Base-by-base conservation (phyloP, 2,329 filamentous ascomycete genomes). In the Remersonia thermophila region DNA sequence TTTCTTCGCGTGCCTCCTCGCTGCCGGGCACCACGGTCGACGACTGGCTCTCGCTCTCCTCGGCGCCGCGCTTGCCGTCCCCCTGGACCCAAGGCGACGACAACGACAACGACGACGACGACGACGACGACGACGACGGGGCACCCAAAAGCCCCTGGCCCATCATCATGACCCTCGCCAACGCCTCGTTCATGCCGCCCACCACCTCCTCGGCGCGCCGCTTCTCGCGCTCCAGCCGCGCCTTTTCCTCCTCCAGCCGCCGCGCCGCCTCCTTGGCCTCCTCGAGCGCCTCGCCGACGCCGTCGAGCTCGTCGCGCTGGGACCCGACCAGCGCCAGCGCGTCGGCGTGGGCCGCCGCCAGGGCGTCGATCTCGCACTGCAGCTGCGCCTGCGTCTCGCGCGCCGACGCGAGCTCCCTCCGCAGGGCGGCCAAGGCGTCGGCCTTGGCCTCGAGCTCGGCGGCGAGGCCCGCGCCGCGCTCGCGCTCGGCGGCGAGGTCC, bases 121-220 rank as follows among this genome's bases (percentile, higher is more conserved):
- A n/a, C n/a, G n/a, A n/a, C n/a, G n/a, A n/a, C n/a, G n/a, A n/a
- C n/a, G n/a, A n/a, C n/a, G n/a, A n/a, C n/a, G n/a, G n/a, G n/a
- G n/a, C n/a, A n/a, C n/a, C n/a, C 32, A 71, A 43, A 34, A 68
- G 62, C 13, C 61, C 61, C 35, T 60, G 53, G 40, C 67, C 65
- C 57, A 66, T 63, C 32, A 56, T 50, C 30, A 70, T 46, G 0
- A 68, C 65, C 4, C 63, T 48, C 45, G 63, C 62, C 23, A 77
- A 53, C 55, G 75, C 69, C 1, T 53, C 61, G 53, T 63, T 64
- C 60, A 77, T 65, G 5, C 56, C 53, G 8, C 67, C 62, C 2
- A 75, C 60, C 1, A 65, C 64, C 4, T 51, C 54, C 47, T 56
- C 58, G 2, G 67, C 66, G 12, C 57, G 55, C 4, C 35, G 41